Evolutionary conservation across 441 rosid species (phyloP), one percentile per base, ranked within the genome.

Genomic region (Bocquillonia castaneifolia): DNA sequence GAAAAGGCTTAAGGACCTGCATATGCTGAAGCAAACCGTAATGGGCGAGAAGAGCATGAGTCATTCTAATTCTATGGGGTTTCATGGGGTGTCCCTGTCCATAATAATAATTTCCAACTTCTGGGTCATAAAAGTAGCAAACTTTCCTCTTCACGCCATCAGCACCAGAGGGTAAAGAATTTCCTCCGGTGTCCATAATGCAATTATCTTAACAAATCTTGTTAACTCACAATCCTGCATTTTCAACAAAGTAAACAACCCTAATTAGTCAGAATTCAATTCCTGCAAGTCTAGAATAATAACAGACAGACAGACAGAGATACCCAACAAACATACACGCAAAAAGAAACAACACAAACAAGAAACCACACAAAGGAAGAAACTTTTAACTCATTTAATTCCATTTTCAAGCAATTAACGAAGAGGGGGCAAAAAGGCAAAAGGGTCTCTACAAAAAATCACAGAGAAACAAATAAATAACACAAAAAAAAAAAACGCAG

Each of bases 11-110:
- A 59, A 37, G 66, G 59, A 83, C 86, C 60, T 83, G 86, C 84
- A 83, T 80, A 29, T 83, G 79, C 75, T 78, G 86, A 76, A 83
- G 86, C 59, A 83, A 61, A 14, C 86, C 86, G 40, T 80, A 88
- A 70, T 88, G 90, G 20, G 89, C 81, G 44, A 88, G 85, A 36
- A 88, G 80, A n/a, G 87, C 86, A 76, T 86, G 94, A 14, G 94
- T 86, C 91, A 88, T 86, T 36, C 94, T 73, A 73, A 88, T 86
- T 73, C 91, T 83, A 60, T 86, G 94, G 37, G 94, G 94, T 69
- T 88, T 88, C 94, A 88, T 86, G 29, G 94, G 94, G 50, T 88
- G 94, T 5, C 94, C 91, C 64, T 86, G 94, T 13, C 94, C 94
- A 58, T 88, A 88, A 28, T 83, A 83, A 36, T 83, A 83, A 73